Conservation (phyloP, 1,284 basidiomycete genomes). For the Sanguinoderma infundibulare region DNA sequence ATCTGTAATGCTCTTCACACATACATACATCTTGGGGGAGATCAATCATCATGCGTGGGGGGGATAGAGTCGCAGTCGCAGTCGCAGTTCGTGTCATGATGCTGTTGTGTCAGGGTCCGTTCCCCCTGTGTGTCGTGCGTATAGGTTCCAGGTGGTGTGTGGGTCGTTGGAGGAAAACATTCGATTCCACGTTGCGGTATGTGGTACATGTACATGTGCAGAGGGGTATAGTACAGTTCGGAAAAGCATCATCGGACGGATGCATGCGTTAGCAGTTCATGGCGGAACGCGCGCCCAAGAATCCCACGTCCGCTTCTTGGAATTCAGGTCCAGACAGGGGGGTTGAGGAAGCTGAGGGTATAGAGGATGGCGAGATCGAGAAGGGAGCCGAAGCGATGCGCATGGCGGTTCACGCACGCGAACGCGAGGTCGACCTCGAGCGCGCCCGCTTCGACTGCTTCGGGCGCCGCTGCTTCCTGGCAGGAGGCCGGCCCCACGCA, state of each 20-base stretch:
- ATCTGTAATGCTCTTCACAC: background rate
- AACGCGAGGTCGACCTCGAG: background rate
- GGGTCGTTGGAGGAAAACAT: background rate
- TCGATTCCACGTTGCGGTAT: background rate
- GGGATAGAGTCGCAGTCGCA: too few species aligned
- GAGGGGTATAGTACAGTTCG: background rate
- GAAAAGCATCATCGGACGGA: background rate
- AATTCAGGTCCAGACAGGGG: background rate
- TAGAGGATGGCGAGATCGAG: background rate
- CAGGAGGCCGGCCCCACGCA: slow-evolving; percentile 29
- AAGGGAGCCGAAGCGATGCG: background rate
- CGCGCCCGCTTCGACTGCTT: background rate
- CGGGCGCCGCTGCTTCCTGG: background rate
- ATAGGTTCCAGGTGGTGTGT: too few species aligned
- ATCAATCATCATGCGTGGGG: too few species aligned
- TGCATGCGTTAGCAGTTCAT: too few species aligned
- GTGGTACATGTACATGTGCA: background rate
- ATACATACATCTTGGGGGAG: too few species aligned
- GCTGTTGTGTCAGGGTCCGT: too few species aligned
- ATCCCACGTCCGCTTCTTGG: background rate
- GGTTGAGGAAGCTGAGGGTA: background rate
- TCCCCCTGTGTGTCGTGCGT: too few species aligned
- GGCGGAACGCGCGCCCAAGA: background rate
- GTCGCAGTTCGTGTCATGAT: too few species aligned
- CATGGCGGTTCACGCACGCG: background rate